A percentile compares a stretch with the other conserved stretches of the same genome.
Conservation (phyloP, 208 protist species). For the Acanthamoeba royreba region DNA sequence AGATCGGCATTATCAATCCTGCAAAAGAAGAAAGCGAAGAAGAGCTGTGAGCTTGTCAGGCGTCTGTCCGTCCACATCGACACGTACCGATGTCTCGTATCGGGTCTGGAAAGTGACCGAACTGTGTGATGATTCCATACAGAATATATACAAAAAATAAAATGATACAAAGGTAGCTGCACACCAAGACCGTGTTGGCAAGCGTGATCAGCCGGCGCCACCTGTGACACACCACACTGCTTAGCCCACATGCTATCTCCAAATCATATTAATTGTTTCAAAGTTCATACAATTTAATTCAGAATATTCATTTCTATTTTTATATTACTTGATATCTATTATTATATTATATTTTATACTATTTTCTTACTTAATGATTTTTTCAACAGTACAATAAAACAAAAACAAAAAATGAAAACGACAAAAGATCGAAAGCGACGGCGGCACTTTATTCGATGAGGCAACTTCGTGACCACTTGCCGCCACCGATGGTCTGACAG, state of each 20-base stretch:
- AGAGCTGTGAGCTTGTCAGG: background rate
- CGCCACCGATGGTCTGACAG: background rate
- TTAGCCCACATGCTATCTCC: no score
- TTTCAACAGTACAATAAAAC: background rate
- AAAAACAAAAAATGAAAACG: background rate
- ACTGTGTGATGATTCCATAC: background rate
- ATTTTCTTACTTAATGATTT: background rate
- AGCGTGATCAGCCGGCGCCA: background rate
- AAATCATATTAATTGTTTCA: no score
- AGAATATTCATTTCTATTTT: background rate
- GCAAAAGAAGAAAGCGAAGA: background rate
- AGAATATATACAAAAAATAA: constrained; percentile 4
- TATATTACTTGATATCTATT: no score
- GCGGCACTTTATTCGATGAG: background rate
- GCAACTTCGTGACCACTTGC: background rate
- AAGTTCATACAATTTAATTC: no score
- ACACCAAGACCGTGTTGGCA: background rate
- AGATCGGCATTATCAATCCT: background rate
- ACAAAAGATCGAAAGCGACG: background rate
- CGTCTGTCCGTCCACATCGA: no score
- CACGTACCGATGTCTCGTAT: background rate
- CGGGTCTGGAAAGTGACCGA: background rate
- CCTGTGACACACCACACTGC: no score
- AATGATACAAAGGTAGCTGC: background rate
- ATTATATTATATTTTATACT: background rate